These are phyloP conservation scores for Boletus tylopilopsis DNA, from an alignment of 768 basidiomycete genomes.

Conservation along the genomic window DNA sequence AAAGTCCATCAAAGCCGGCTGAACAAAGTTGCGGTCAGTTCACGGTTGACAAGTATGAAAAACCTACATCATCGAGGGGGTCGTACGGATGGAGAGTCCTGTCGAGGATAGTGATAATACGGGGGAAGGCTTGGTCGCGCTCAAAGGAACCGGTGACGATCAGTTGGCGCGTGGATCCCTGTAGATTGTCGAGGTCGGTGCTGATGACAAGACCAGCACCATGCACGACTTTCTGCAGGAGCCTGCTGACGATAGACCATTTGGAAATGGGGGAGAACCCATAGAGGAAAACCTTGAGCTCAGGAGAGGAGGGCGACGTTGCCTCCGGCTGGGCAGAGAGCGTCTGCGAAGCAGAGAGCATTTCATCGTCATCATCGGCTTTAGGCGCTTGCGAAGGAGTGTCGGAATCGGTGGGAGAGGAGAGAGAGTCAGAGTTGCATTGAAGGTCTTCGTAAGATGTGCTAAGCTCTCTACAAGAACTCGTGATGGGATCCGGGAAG, in stretches of 20 bases:
- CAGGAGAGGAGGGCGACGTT: conserved; percentile 24
- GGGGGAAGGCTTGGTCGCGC: conserved; percentile 26
- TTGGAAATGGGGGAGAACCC: conserved; percentile 56
- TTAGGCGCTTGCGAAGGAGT: conserved; percentile 10
- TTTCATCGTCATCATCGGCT: conserved; percentile 32
- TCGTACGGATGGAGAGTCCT: conserved; percentile 25
- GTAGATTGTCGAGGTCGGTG: conserved; percentile 18
- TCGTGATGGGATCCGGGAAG: conserved; percentile 80
- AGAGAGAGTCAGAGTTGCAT: conserved; percentile 34
- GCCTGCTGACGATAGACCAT: conserved; percentile 55
- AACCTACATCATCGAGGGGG: conserved; percentile 27
- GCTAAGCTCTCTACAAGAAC: conserved; percentile 58
- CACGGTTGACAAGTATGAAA: conserved; percentile 11
- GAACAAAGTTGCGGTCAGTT: conserved; percentile 29
- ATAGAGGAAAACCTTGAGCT: conserved; percentile 66
- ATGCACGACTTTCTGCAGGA: conserved; percentile 52
- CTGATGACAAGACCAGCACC: conserved; percentile 32
- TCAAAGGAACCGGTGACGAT: conserved; percentile 25
- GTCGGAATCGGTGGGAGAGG: conserved; percentile 19
- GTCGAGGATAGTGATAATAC: conserved; percentile 38
- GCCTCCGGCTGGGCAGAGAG: conserved; percentile 32
- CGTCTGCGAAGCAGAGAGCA: conserved; percentile 16
- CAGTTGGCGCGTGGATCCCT: conserved; percentile 23
- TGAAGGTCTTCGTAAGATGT: conserved; percentile 55
- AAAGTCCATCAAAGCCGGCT: conserved; percentile 40